Evolutionary conservation across 371 early-diverging fungal genomes (phyloP).

Genomic region (Neoconidiobolus thromboides): DNA sequence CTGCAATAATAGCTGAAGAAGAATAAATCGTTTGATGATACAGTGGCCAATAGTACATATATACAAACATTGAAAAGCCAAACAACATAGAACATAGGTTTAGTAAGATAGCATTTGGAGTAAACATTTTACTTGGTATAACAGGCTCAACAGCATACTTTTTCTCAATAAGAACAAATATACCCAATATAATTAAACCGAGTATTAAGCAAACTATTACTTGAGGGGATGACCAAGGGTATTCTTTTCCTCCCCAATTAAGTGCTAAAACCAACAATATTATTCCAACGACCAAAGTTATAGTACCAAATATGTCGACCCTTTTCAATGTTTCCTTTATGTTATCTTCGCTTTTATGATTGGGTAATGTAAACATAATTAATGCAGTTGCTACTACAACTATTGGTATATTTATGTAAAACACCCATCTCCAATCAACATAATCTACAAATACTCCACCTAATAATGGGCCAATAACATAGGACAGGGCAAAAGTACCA

Average conservation of each 20-base stretch:
- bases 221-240: not conserved
- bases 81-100: constrained; percentile 25
- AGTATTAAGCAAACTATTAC: not conserved
- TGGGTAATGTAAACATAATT: constrained; percentile 24
- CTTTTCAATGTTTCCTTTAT: constrained; percentile 21
- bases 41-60: constrained; percentile 46
- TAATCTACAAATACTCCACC: constrained; percentile 5
- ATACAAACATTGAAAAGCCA: constrained; percentile 46
- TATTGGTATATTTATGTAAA: constrained; percentile 33
- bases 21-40: constrained; percentile 24
- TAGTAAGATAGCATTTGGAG: not conserved
- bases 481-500: constrained; percentile 36
- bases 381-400: constrained; percentile 19
- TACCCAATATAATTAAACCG: not conserved
- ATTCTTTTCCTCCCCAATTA: constrained; percentile 4
- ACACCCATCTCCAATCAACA: constrained; percentile 8
- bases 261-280: not conserved
- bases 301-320: constrained; percentile 30
- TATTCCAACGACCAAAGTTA: constrained; percentile 23
- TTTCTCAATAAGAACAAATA: not conserved
- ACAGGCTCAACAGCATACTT: constrained; percentile 1
- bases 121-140: not conserved
- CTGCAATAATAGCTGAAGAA: constrained; percentile 20
- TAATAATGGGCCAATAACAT: constrained; percentile 6
- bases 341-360: constrained; percentile 19